Base-by-base conservation (phyloP, 2,329 filamentous ascomycete genomes). In the Beauveria medogensis region DNA sequence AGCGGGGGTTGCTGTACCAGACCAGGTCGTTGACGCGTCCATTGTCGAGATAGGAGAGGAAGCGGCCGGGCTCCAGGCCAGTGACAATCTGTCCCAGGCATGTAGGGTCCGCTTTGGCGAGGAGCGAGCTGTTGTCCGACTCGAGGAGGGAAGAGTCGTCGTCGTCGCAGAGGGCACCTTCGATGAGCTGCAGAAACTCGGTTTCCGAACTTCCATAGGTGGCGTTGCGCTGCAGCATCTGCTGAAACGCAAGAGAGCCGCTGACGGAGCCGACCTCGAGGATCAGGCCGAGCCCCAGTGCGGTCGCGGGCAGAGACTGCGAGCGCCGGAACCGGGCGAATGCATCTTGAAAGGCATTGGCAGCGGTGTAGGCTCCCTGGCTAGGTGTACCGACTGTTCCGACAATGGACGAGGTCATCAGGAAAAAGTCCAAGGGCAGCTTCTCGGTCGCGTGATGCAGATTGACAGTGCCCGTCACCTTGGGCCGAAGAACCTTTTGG, bases 331-430 rank as follows among this genome's bases (percentile, higher is more conserved):
- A 66, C 7, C 68, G 65, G 1, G 66, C 67, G 48, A 72, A 69
- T 3, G 62, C 58, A 14, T 71, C 70, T 37, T 68, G 65, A 65
- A 69, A 73, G 34, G 61, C 67, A 63, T 70, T 70, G 24, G 63
- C 70, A 0, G 67, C 67, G 4, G 66, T 66, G 51, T 71, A 72
- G 10, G 64, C 64, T 6, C 56, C 52, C 50, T 71, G 69, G 0
- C 65, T 68, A 4, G 56, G 9, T 58, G 62, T 9, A 43, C 44
- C 18, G 51, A 64, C 37, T 16, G 64, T 20, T 9, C 60, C 16
- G 2, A 14, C 58, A 2, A 66, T 40, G 18, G 67, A 68, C 1
- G 67, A 18, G 4, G 52, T 55, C 51, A 63, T 59, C 20, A 63
- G 58, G 62, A 72, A 70, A 51, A 71, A 70, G 64, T 70, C 69